Evolutionary conservation across 2,329 filamentous ascomycete genomes (phyloP).

Genomic region (Penicillium concentricum): DNA sequence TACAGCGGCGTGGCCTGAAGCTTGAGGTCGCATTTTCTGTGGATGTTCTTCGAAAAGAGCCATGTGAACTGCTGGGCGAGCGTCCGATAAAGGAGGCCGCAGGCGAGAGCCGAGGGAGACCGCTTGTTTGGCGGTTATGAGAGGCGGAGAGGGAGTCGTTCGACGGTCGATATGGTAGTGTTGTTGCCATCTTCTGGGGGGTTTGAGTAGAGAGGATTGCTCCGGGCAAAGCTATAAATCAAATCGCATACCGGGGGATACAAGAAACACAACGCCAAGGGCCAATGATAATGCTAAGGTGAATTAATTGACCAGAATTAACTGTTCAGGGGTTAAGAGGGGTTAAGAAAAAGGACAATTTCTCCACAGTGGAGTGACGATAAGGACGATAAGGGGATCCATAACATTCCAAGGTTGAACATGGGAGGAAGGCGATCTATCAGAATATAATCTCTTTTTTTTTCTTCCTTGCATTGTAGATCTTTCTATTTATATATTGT

Average conservation of each 20-base stretch:
- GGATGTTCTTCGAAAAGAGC: constrained; percentile 40
- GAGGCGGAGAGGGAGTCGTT: constrained; percentile 54
- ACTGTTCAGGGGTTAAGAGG: constrained; percentile 22
- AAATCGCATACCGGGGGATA: constrained; percentile 15
- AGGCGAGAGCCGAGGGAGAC: constrained; percentile 58
- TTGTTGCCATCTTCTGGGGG: constrained; percentile 35
- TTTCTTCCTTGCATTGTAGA: not conserved
- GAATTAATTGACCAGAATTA: not conserved
- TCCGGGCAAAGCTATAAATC: constrained; percentile 16
- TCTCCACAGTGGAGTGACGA: constrained; percentile 30
- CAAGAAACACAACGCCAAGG: constrained; percentile 2
- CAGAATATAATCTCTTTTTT: not conserved
- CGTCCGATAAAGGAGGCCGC: constrained; percentile 56
- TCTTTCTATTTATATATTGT: not conserved
- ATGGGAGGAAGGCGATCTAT: not conserved
- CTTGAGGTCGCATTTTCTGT: constrained; percentile 46
- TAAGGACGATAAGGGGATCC: constrained; percentile 8
- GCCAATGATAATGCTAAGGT: not conserved
- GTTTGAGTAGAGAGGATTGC: constrained; percentile 14
- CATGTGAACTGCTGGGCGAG: constrained; percentile 49
- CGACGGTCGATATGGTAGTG: constrained; percentile 41
- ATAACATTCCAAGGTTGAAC: not conserved
- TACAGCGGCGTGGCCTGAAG: constrained; percentile 56
- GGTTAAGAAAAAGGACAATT: constrained; percentile 25
- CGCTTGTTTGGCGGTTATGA: constrained; percentile 47